Evolutionary conservation across 805 yeast genomes (phyloP), one percentile per base, ranked within the genome.

Genomic region (Monosporozyma unispora): DNA sequence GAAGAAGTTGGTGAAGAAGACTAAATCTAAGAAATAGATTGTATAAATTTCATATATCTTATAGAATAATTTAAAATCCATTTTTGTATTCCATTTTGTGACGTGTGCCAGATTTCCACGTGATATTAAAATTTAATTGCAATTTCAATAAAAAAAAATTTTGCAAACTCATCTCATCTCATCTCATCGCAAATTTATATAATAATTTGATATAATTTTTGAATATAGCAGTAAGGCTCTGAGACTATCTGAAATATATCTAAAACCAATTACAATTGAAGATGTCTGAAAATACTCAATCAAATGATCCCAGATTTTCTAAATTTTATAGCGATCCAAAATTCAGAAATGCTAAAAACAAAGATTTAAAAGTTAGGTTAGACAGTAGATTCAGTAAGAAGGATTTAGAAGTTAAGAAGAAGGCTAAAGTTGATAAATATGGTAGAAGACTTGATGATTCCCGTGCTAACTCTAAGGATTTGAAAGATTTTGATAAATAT

Each of bases 291-390:
- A 52, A 57, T 16, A 50, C 52, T 25, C 54, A 74, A 5, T 76
- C 82, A 2, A 59, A 67, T 3, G 98, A 93, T 69, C 76, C 82
- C 22, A 79, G 98, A 63, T 91, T 91, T 66, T 69, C 84, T 8
- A 72, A 81, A 8, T 84, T 91, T 6, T 87, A 84, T 58, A 79
- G 76, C 55, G 99, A 93, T 67, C 98, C 98, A 3, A 75, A 96
- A 54, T 93, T 91, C 70, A 82, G 79, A 52, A 69, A 80, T 23
- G 90, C 96, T 2, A 82, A 75, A 59, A 76, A 75, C 63, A 81
- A 80, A 57, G 80, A 82, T 50, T 69, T 81, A 52, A 85, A 84
- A 63, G 84, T 88, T 37, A 80, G 85, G 57, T 74, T 93, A 22
- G 99, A 93, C 68, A 84, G 80, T 50, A 80, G 99, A 67, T 93